Evolutionary conservation across 1,284 basidiomycete species (phyloP).

Genomic region (Sanghuangporus weigelae): DNA sequence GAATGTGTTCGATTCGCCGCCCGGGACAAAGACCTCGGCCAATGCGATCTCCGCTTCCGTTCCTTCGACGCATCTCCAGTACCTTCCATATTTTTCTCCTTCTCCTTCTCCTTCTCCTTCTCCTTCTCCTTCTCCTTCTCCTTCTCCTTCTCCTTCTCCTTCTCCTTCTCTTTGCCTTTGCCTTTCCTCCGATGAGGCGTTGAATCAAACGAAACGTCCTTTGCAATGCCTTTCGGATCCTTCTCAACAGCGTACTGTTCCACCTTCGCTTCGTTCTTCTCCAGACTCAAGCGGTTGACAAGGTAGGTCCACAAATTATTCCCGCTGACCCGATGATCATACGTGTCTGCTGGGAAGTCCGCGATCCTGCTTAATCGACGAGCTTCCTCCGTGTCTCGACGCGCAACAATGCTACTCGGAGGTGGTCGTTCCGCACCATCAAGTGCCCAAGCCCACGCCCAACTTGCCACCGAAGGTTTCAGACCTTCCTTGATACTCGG

Average conservation of each 20-base stretch:
- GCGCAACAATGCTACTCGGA: constrained; percentile 74
- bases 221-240: background rate
- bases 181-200: background rate
- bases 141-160: no score
- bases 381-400: constrained; percentile 74
- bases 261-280: constrained; percentile 10
- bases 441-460: constrained; percentile 73
- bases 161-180: background rate
- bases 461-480: constrained; percentile 42
- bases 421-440: constrained; percentile 73
- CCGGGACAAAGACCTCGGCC: background rate
- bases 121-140: no score
- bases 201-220: background rate
- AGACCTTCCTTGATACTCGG: constrained; percentile 41
- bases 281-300: constrained; percentile 25
- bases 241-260: background rate
- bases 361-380: constrained; percentile 62
- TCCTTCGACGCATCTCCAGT: background rate
- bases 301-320: constrained; percentile 69
- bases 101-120: no score
- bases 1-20: background rate
- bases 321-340: constrained; percentile 50
- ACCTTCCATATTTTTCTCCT: background rate
- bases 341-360: constrained; percentile 54
- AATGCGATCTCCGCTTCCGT: background rate